Evolutionary conservation across 2,329 filamentous ascomycete species (phyloP).

Genomic region (Alternaria sp.): DNA sequence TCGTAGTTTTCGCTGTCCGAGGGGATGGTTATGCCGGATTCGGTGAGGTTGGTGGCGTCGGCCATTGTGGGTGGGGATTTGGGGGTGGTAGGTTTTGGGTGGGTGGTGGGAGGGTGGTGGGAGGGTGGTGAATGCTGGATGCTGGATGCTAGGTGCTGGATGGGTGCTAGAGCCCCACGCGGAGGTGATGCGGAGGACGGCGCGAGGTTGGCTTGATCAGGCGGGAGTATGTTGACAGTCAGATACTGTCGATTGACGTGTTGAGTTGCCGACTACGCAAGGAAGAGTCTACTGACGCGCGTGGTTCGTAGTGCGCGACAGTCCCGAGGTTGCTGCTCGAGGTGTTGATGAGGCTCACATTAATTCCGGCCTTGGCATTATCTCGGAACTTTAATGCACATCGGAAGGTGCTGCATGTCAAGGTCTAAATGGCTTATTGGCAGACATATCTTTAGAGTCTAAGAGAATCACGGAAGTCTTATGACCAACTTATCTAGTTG

Average conservation of each 20-base stretch:
- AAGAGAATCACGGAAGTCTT: neutral
- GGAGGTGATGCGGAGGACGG: conserved; percentile 16
- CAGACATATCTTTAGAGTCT: neutral
- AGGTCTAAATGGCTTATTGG: neutral
- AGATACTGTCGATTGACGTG: neutral
- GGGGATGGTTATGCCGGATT: conserved; percentile 77
- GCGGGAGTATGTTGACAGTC: neutral
- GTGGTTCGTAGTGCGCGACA: conserved; percentile 1
- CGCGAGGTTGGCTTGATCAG: neutral
- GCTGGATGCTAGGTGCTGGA: neutral
- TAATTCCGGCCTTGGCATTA: conserved; percentile 17
- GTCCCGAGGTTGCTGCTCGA: conserved; percentile 18
- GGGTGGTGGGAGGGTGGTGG: too few relatives aligned
- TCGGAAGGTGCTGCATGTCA: neutral
- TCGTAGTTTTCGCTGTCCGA: conserved; percentile 87
- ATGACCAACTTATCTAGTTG: neutral
- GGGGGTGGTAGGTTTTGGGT: too few relatives aligned
- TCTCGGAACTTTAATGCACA: conserved; percentile 13
- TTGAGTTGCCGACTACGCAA: neutral
- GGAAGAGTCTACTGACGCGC: neutral
- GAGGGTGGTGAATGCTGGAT: neutral
- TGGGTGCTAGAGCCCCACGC: conserved; percentile 12
- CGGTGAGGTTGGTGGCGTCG: conserved; percentile 60
- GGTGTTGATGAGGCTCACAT: conserved; percentile 26
- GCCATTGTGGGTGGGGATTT: conserved; percentile 22